phyloP scores from a whole-genome alignment of 1,284 basidiomycete genomes.

The Cutaneotrichosporon mucoides region DNA sequence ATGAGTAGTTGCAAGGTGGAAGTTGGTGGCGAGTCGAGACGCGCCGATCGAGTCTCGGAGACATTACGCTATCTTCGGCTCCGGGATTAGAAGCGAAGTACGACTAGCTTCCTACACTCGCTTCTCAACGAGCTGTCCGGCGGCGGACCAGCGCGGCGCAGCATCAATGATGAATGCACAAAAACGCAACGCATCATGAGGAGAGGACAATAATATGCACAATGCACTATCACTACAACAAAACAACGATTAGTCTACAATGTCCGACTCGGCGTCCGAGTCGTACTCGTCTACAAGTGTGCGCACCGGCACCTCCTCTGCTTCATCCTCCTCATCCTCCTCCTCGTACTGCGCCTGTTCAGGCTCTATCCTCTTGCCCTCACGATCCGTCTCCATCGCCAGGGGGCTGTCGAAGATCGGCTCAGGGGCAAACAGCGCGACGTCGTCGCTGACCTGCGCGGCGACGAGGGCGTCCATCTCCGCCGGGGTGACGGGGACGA shows the following conservation, averaged over 20 bases:
- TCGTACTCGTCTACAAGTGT: slow-evolving; percentile 1
- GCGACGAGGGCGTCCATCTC: slow-evolving; percentile 7
- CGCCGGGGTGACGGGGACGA: not conserved
- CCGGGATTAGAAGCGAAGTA: too few species aligned
- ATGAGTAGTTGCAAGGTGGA: too few species aligned
- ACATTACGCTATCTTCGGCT: too few species aligned
- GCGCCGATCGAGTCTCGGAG: too few species aligned
- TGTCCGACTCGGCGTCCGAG: not conserved
- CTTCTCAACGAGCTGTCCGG: too few species aligned
- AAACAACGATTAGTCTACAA: not conserved
- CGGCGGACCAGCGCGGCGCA: too few species aligned
- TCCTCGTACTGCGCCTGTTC: not conserved
- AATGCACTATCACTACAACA: not conserved
- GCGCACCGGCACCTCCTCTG: not conserved
- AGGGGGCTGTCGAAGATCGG: too few species aligned
- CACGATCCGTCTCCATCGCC: not conserved
- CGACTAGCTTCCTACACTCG: too few species aligned
- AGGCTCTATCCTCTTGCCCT: too few species aligned
- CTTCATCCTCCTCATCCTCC: not conserved
- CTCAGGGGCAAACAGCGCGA: not conserved
- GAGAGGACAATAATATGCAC: not conserved
- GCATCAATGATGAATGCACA: too few species aligned
- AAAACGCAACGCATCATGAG: too few species aligned
- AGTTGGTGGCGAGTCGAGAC: too few species aligned
- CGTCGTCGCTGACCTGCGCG: not conserved